Conservation (phyloP, 345 rosid species). For the Bruguiera sexangula region DNA sequence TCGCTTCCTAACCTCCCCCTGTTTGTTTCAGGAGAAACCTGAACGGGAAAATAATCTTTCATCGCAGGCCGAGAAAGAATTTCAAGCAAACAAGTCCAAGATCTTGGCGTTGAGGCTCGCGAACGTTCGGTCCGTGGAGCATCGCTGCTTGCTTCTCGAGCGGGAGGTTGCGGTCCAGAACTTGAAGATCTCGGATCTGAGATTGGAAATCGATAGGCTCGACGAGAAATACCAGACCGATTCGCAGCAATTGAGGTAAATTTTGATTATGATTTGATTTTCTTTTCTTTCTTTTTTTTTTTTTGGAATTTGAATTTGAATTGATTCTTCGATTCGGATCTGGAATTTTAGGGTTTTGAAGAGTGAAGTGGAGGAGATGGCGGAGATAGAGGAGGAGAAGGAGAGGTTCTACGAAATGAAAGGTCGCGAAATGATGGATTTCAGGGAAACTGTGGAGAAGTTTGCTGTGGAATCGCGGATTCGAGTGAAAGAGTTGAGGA, state of each 20-base stretch:
- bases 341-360: conserved; percentile 44
- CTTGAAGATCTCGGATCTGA: conserved; percentile 50
- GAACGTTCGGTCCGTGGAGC: conserved; percentile 42
- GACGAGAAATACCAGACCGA: conserved; percentile 35
- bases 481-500: conserved; percentile 39
- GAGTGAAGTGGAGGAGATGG: conserved; percentile 54
- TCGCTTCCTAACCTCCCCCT: not conserved
- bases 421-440: conserved; percentile 48
- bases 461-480: conserved; percentile 34
- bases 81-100: conserved; percentile 47
- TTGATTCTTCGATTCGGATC: not conserved
- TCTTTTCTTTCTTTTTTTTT: not conserved
- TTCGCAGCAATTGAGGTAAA: conserved; percentile 40
- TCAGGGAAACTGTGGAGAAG: conserved; percentile 33
- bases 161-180: conserved; percentile 51
- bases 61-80: conserved; percentile 61
- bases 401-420: conserved; percentile 44
- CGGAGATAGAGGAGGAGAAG: conserved; percentile 48
- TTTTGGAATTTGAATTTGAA: conserved; percentile 4
- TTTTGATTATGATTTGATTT: not conserved
- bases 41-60: not conserved
- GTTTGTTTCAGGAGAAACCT: conserved; percentile 14
- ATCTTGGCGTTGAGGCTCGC: conserved; percentile 43
- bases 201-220: conserved; percentile 41
- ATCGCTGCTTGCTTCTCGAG: conserved; percentile 51